Evolutionary conservation across 2,329 filamentous ascomycete genomes (phyloP).

Genomic region (Talaromyces atroroseus): DNA sequence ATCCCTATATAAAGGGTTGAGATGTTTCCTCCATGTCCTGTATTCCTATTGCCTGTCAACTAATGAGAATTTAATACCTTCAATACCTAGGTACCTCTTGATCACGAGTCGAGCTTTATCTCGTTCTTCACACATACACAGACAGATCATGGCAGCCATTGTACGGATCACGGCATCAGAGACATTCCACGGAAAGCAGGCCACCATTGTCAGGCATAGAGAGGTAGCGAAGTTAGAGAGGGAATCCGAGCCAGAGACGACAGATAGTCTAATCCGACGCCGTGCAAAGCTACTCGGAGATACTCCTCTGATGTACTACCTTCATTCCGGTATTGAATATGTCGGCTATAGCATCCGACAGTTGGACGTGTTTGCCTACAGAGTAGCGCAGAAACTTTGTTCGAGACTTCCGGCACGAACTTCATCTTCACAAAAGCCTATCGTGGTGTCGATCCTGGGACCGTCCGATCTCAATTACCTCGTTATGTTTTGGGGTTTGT

Average conservation of each 20-base stretch:
- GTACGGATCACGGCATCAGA: background rate
- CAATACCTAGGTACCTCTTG: background rate
- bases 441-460: conserved; percentile 48
- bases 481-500: conserved; percentile 50
- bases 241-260: conserved; percentile 22
- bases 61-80: background rate
- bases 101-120: background rate
- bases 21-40: background rate
- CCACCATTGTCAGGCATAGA: background rate
- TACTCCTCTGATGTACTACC: conserved; percentile 41
- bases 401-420: conserved; percentile 19
- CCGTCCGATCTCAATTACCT: conserved; percentile 52
- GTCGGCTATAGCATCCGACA: conserved; percentile 45
- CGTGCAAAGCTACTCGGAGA: conserved; percentile 32
- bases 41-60: background rate
- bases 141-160: background rate
- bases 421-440: conserved; percentile 24
- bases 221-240: background rate
- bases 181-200: background rate
- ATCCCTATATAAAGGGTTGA: conserved; percentile 3
- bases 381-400: conserved; percentile 27
- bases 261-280: conserved; percentile 37
- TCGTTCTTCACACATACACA: background rate
- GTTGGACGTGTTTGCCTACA: conserved; percentile 34
- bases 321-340: conserved; percentile 40